Conservation (phyloP, 2,329 filamentous ascomycete genomes). For the Thelonectria blattea region DNA sequence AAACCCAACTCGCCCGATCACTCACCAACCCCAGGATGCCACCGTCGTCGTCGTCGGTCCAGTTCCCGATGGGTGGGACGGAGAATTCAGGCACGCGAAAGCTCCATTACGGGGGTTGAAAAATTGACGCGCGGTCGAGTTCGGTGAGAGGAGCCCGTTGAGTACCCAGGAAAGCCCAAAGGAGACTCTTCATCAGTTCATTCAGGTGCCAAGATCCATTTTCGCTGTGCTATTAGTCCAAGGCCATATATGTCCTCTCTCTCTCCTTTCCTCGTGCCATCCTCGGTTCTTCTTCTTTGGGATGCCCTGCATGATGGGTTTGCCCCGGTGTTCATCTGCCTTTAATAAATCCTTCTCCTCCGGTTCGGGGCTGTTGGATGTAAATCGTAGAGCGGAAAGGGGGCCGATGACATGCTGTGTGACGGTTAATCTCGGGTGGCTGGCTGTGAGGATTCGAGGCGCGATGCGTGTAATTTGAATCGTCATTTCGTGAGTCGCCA, state of each 20-base stretch:
- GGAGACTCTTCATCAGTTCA: neutral
- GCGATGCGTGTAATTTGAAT: neutral
- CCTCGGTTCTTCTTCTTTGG: neutral
- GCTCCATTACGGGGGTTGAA: neutral
- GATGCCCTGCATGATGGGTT: neutral
- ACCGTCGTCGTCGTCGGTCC: neutral
- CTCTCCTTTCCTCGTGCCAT: neutral
- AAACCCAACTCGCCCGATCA: too few relatives aligned
- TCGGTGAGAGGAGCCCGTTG: neutral
- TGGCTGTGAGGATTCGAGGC: neutral
- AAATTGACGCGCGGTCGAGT: constrained; percentile 9
- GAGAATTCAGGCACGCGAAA: constrained; percentile 3
- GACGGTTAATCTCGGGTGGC: neutral
- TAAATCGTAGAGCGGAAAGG: neutral
- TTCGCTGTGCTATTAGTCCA: neutral
- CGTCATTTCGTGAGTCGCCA: neutral
- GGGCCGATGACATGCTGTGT: neutral
- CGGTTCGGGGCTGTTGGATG: too few relatives aligned
- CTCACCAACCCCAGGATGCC: neutral
- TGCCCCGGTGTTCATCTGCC: neutral
- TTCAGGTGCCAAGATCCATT: neutral
- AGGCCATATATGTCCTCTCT: neutral
- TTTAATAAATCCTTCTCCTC: too few relatives aligned
- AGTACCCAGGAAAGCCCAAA: neutral
- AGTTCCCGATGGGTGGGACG: constrained; percentile 10